Evolutionary conservation across 345 rosid species (phyloP).

Genomic region (Gossypium ekmanianum): DNA sequence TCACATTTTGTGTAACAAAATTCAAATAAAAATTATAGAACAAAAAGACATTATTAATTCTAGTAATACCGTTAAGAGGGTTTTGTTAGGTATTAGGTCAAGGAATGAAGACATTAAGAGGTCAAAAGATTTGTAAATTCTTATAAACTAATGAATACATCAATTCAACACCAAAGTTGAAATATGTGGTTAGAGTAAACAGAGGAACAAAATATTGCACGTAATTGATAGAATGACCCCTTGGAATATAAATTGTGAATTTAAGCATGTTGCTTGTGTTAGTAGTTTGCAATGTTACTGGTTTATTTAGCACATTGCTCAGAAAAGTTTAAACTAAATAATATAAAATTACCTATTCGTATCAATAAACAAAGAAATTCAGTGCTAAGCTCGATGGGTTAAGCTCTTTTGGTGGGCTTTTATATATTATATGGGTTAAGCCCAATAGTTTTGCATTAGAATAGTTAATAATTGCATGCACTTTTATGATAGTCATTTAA

Average conservation of each 20-base stretch:
- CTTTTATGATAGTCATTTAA: no score
- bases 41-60: neutral
- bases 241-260: neutral
- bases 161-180: neutral
- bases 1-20: neutral
- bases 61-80: neutral
- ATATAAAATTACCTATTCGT: no score
- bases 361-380: no score
- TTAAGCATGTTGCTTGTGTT: neutral
- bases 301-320: no score
- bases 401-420: no score
- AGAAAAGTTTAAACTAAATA: no score
- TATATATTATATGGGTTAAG: no score
- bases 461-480: no score
- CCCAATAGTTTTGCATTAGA: no score
- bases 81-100: neutral
- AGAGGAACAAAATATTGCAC: neutral
- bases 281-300: no score
- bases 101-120: neutral
- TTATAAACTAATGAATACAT: slow-evolving; percentile 1
- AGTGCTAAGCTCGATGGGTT: no score
- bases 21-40: neutral
- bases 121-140: neutral
- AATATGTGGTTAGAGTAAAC: neutral
- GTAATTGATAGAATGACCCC: neutral